Evolutionary conservation across 2,329 filamentous ascomycete genomes (phyloP).

Genomic region (Stagonosporopsis chrysanthemi): DNA sequence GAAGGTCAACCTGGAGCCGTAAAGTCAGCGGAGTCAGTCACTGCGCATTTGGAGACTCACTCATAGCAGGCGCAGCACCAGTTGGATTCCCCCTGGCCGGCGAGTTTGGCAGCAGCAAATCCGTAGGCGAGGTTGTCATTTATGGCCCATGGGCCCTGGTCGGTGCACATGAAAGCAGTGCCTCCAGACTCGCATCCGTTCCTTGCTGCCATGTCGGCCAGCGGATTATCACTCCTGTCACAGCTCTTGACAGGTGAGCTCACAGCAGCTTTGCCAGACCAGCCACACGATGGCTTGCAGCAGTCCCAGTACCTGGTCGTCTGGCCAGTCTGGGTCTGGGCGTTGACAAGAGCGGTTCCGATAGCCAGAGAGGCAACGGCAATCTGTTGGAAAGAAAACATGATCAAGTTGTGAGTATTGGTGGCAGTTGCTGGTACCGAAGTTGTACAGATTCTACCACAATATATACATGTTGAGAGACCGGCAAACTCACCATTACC

Average conservation of each 20-base stretch:
- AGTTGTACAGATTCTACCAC: background rate
- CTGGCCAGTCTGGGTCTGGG: slow-evolving; percentile 38
- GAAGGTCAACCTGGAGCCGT: slow-evolving; percentile 58
- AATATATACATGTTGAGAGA: slow-evolving; percentile 1
- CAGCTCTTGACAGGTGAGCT: slow-evolving; percentile 63
- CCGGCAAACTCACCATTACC: background rate
- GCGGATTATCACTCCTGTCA: slow-evolving; percentile 63
- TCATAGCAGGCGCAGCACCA: slow-evolving; percentile 74
- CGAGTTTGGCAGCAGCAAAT: slow-evolving; percentile 68
- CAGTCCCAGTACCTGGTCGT: slow-evolving; percentile 62
- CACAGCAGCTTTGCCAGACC: slow-evolving; percentile 65
- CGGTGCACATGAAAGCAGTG: slow-evolving; percentile 64
- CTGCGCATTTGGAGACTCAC: slow-evolving; percentile 27
- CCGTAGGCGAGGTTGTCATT: slow-evolving; percentile 67
- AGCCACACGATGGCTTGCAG: slow-evolving; percentile 73
- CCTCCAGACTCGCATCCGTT: slow-evolving; percentile 64
- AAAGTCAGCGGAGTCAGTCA: slow-evolving; percentile 14
- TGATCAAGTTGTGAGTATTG: slow-evolving; percentile 18
- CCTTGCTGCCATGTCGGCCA: slow-evolving; percentile 59
- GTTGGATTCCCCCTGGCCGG: slow-evolving; percentile 60
- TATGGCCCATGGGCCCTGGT: slow-evolving; percentile 69
- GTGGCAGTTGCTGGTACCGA: background rate
- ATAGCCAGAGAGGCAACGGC: slow-evolving; percentile 37
- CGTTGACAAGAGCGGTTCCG: slow-evolving; percentile 37
- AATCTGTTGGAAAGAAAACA: slow-evolving; percentile 41